Base-by-base conservation (phyloP, 345 rosid species). In the Isatis tinctoria region DNA sequence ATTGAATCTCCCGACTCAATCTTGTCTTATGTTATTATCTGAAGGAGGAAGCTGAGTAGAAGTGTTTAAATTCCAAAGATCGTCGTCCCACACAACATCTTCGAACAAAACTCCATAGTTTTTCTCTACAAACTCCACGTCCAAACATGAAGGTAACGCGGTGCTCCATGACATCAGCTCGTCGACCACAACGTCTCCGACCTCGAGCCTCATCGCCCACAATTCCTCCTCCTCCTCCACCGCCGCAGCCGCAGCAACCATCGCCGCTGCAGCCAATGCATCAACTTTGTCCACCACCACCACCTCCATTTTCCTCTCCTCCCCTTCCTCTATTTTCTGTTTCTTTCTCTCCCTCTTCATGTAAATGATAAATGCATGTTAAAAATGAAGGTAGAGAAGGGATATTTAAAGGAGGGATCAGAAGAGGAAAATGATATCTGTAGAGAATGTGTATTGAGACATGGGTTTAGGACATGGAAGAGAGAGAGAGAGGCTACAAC, bases 181-280 rank as follows among this genome's bases (percentile, higher is more conserved):
- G 11, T 76, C 74, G 8, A 69, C 64, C 24, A 41, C 16, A 75
- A 17, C 57, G 44, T 60, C 39, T 40, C 59, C 69, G 1, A 18
- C 58, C 24, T 43, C 33, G 1, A 75, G 48, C 14, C 69, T 69
- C 79, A 68, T 51, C 26, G 59, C 65, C 79, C 79, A 69, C 13
- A 69, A 44, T 17, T 62, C 70, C n/a, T 69, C 79, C 40, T 75
- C 74, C 33, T 75, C 79, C 33, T 69, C 8, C 41, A 36, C 58
- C 0, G 79, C 79, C 59, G 70, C 79, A 69, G 79, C 79, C 49
- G 79, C 79, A 62, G 79, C 79, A 32, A 69, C 79, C 26, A 18
- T 69, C 2, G 43, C 51, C 4, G 79, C 74, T 35, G 65, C 79
- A 33, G 74, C 60, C 74, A 76, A 61, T 45, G 79, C 79, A 69